phyloP scores from a whole-genome alignment of 2,329 filamentous ascomycete genomes.

The Colletotrichum sp. region DNA sequence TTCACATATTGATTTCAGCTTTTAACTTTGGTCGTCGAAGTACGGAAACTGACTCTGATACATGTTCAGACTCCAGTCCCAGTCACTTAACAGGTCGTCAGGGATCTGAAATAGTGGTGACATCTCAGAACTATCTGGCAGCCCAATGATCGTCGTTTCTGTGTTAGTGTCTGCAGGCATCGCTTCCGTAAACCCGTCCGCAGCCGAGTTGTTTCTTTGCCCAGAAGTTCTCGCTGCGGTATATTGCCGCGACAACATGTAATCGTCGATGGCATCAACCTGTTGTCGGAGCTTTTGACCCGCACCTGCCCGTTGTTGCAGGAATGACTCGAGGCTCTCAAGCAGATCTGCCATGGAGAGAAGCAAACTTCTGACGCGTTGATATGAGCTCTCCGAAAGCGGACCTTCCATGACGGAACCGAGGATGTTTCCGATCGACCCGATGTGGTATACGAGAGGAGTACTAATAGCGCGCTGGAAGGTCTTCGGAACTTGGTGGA shows the following conservation, averaged over 20 bases:
- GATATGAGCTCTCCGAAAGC: background rate
- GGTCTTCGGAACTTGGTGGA: background rate
- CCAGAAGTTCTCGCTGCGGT: background rate
- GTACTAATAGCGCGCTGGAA: background rate
- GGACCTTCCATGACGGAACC: background rate
- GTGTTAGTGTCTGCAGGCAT: background rate
- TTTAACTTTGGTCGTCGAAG: background rate
- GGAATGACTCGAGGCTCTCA: background rate
- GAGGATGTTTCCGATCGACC: background rate
- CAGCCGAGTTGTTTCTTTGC: background rate
- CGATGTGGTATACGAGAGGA: background rate
- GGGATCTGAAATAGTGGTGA: background rate
- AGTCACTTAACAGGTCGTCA: background rate
- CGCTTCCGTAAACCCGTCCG: background rate
- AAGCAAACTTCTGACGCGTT: background rate
- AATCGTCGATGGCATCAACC: background rate
- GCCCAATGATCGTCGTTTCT: background rate
- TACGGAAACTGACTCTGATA: background rate
- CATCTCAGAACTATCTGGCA: background rate
- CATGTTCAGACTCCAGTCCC: background rate
- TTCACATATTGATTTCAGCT: too few species aligned
- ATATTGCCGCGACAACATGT: background rate
- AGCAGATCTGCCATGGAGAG: background rate
- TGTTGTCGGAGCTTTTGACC: background rate
- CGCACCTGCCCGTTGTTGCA: background rate